Base-by-base conservation (phyloP, 116 monocot species). In the Posidonia oceanica region DNA sequence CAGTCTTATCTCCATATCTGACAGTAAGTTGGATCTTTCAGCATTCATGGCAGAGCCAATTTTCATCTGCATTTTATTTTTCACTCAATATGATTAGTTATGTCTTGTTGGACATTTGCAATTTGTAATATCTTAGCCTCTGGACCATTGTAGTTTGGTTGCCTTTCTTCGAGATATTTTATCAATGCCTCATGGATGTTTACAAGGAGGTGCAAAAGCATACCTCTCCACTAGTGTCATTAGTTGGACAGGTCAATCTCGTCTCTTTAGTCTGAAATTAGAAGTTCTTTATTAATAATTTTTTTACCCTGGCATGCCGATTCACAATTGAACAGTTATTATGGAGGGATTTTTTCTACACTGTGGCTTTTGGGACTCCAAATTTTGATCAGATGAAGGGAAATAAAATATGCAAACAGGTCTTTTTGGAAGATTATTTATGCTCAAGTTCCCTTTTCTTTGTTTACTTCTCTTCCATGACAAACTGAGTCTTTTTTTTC, bases 301-400 rank as follows among this genome's bases (percentile, higher is more conserved):
- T 48, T 48, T 48, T 10, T 48, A 48, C 7, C 12, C 48, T 48
- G 7, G 7, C 48, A 48, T 48, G 48, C 7, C 48, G 12, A 48
- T 48, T 48, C 48, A 48, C 48, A 48, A 7, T 48, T 58, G 63
- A n/a, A 59, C 72, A 93, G 94, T 74, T 94, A 76, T 75, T 94
- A 20, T 94, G 94, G 94, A 67, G 94, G 61, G 94, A 94, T 10
- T 94, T 94, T 44, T 94, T 94, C 82, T 94, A 94, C 67, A 87
- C 83, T 1, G 85, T 84, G 60, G 85, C 90, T 14, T 90, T 83
- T 77, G 90, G 84, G 36, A 94, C 90, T 51, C 87, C 90, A 8
- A 87, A 90, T 77, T 94, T 94, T 80, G 94, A 94, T 74, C 79
- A 75, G 54, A 90, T 94, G 94, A 87, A 69, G 68, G 90, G 82